Evolutionary conservation across 1,139 yeast genomes (phyloP), one percentile per base, ranked within the genome.

Genomic region (Diutina pseudorugosa): DNA sequence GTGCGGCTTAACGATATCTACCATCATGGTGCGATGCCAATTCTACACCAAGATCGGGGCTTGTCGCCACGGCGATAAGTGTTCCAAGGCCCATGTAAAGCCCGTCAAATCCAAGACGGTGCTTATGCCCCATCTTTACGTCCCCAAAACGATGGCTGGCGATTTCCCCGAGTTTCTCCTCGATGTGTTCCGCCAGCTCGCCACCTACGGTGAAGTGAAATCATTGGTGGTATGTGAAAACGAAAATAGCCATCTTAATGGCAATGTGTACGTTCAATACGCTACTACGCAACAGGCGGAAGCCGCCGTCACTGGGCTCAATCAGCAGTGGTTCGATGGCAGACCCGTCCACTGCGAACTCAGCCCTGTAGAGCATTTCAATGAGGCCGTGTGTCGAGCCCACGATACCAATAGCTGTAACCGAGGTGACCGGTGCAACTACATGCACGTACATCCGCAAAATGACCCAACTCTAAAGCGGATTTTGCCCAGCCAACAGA

Each of bases 31-130:
- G 16, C 23, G 47, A 18, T 73, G 81, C 59, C 64, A 73, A 6
- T 91, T 91, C 65, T 91, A 84, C 66, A 75, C 77, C 57, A 87
- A 85, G 64, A 87, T 90, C 45, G 98, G 98, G 1, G 95, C 96
- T 0, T 91, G 98, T 63, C 75, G 97, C 55, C 97, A 91, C 64
- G 97, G 97, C 1, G 93, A 85, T 56, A 85, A 83, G 60, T 91
- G 98, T 63, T 83, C 93, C 12, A 73, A 94, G 60, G 76, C 76
- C 54, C 98, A 91, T 63, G 72, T 78, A 44, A 77, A 78, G 58
- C 96, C 97, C 0, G 67, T 73, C n/a, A 67, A 71, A 47, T 85
- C 95, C 1, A 75, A 74, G 55, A 84, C 93, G 0, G 73, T 90
- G 2, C 70, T 86, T 47, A 72, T 88, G 55, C 76, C 85, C 48